A percentile compares a stretch with the other conserved stretches of the same genome.
phyloP scores from a whole-genome alignment of 2,329 filamentous ascomycete species.

The Dryadomyces quercivorus region DNA sequence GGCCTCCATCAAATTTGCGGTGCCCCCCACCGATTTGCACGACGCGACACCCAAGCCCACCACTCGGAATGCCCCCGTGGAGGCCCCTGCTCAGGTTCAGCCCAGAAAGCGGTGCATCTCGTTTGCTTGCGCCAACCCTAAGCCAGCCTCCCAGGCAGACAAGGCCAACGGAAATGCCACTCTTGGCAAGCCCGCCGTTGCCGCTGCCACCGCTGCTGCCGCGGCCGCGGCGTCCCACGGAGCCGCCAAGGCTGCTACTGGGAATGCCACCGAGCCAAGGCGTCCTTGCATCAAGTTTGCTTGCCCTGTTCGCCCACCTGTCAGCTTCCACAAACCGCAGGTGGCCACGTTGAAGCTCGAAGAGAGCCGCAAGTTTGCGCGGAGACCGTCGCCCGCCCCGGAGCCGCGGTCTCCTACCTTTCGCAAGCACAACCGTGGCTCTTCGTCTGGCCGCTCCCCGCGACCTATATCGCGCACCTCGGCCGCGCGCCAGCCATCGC shows the following conservation, averaged over 20 bases:
- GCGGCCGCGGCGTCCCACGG: conserved; percentile 11
- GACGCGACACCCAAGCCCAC: conserved; percentile 11
- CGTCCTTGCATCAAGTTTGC: conserved; percentile 65
- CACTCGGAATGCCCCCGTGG: conserved; percentile 40
- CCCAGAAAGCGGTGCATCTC: conserved; percentile 83
- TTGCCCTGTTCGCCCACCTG: conserved; percentile 45
- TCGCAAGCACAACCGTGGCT: conserved; percentile 14
- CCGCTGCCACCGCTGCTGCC: conserved; percentile 12
- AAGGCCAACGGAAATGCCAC: conserved; percentile 16
- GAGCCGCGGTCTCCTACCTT: conserved; percentile 19
- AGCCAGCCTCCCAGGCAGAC: conserved; percentile 31
- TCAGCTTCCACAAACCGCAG: conserved; percentile 24
- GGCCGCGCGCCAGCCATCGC: conserved; percentile 24
- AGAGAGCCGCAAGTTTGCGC: conserved; percentile 10
- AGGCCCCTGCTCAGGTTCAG: conserved; percentile 33
- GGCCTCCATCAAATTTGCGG: background rate
- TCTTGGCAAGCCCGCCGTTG: background rate
- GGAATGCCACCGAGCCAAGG: conserved; percentile 21
- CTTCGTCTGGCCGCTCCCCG: conserved; percentile 8
- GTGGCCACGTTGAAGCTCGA: conserved; percentile 3
- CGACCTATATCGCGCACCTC: conserved; percentile 12
- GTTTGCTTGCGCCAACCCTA: conserved; percentile 65
- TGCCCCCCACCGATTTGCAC: conserved; percentile 2
- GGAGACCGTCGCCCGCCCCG: conserved; percentile 12
- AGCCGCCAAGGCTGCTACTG: background rate